Conservation (phyloP, 352 stramenopile species). For the Globisporangium orthogonon region DNA sequence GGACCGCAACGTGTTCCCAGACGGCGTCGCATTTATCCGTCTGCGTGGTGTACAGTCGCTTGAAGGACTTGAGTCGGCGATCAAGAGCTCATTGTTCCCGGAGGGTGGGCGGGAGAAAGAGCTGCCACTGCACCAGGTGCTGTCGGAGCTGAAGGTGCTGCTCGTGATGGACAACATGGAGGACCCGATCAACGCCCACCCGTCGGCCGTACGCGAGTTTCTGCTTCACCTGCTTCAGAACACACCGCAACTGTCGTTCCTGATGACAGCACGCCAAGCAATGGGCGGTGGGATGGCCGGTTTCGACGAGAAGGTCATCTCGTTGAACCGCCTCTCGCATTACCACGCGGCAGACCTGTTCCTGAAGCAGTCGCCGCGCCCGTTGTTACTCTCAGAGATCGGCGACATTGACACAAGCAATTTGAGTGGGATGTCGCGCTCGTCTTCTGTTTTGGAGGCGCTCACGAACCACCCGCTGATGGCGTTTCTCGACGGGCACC, state of each 20-base stretch:
- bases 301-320: constrained; percentile 80
- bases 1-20: constrained; percentile 61
- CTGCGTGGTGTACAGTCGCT: constrained; percentile 60
- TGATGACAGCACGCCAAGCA: constrained; percentile 68
- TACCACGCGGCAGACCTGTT: constrained; percentile 72
- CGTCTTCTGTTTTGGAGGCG: constrained; percentile 45
- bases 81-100: constrained; percentile 59
- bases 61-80: constrained; percentile 66
- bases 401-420: constrained; percentile 33
- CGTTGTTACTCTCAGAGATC: constrained; percentile 62
- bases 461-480: constrained; percentile 67
- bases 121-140: constrained; percentile 43
- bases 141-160: constrained; percentile 52
- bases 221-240: constrained; percentile 60
- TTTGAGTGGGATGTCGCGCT: constrained; percentile 15
- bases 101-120: constrained; percentile 62
- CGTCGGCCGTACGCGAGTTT: constrained; percentile 47
- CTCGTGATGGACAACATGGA: constrained; percentile 84
- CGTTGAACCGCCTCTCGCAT: constrained; percentile 62
- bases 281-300: constrained; percentile 63
- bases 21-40: constrained; percentile 72
- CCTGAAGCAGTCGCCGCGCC: constrained; percentile 66
- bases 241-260: constrained; percentile 47
- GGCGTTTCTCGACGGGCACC: constrained; percentile 74
- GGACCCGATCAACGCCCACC: constrained; percentile 66